phyloP scores from a whole-genome alignment of 1,139 yeast genomes.

The Wickerhamiella pararugosa region DNA sequence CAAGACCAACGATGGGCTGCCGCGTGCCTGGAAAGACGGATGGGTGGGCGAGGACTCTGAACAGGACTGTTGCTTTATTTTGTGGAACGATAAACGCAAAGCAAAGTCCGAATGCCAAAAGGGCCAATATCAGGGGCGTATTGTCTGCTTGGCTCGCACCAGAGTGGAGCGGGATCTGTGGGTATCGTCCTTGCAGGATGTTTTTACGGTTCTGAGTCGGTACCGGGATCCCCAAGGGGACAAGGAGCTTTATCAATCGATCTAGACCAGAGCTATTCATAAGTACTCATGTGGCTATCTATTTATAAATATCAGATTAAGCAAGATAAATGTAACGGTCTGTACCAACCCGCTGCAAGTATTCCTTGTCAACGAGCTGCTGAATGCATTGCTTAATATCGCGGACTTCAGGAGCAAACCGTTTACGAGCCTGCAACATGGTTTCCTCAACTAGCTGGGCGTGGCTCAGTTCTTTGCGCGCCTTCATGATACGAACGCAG shows the following conservation, averaged over 20 bases:
- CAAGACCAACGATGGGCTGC: slow-evolving; percentile 41
- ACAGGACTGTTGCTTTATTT: slow-evolving; percentile 52
- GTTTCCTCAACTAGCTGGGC: slow-evolving; percentile 77
- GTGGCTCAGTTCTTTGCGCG: slow-evolving; percentile 67
- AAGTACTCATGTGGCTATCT: no score
- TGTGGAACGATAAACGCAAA: slow-evolving; percentile 53
- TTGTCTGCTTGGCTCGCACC: slow-evolving; percentile 69
- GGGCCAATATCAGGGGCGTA: slow-evolving; percentile 23
- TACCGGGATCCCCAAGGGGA: neutral
- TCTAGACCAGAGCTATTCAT: no score
- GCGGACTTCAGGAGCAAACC: slow-evolving; percentile 74
- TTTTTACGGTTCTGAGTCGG: slow-evolving; percentile 8
- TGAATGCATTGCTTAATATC: slow-evolving; percentile 85
- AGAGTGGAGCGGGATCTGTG: slow-evolving; percentile 73
- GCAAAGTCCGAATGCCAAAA: slow-evolving; percentile 1
- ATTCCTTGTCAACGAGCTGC: slow-evolving; percentile 72
- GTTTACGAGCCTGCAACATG: slow-evolving; percentile 65
- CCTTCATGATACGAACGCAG: slow-evolving; percentile 93
- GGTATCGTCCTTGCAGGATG: slow-evolving; percentile 52
- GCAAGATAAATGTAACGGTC: slow-evolving; percentile 74
- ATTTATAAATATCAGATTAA: slow-evolving; percentile 16
- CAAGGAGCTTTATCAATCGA: neutral
- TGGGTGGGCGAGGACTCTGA: slow-evolving; percentile 76
- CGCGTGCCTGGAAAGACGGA: slow-evolving; percentile 67
- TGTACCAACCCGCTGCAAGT: slow-evolving; percentile 61